Evolutionary conservation across 192 early-diverging fungal genomes (phyloP).

Genomic region (Coemansia aciculifera): DNA sequence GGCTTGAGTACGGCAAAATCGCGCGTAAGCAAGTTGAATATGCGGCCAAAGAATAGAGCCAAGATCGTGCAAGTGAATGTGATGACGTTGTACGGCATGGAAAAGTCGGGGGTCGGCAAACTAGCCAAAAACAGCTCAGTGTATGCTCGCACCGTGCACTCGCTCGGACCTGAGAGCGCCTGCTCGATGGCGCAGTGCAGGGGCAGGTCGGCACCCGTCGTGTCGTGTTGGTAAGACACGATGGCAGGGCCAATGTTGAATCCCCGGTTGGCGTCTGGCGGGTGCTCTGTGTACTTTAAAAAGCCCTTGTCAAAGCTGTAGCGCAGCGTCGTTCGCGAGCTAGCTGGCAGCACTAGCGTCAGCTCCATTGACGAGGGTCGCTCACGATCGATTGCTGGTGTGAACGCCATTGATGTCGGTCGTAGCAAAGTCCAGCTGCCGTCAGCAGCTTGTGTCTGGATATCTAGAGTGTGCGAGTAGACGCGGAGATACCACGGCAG

Average conservation of each 20-base stretch:
- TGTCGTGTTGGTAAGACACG: conserved; percentile 40
- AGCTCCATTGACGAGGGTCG: conserved; percentile 83
- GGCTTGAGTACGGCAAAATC: conserved; percentile 55
- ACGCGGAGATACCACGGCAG: conserved; percentile 92
- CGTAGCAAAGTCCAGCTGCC: conserved; percentile 4
- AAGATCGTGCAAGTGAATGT: conserved; percentile 95
- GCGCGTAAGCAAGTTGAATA: conserved; percentile 82
- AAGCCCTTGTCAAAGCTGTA: conserved; percentile 91
- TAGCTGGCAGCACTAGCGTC: conserved; percentile 64
- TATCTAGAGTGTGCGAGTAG: conserved; percentile 84
- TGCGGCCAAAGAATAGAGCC: conserved; percentile 92
- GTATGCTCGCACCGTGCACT: conserved; percentile 62
- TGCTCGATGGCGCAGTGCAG: conserved; percentile 6
- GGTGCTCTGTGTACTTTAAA: conserved; percentile 93
- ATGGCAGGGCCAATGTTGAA: conserved; percentile 86
- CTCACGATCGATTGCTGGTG: conserved; percentile 76
- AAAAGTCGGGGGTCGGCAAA: conserved; percentile 95
- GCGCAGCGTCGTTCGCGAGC: conserved; percentile 65
- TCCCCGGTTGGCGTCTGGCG: conserved; percentile 94
- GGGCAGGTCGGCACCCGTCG: conserved; percentile 13
- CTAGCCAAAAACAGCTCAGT: conserved; percentile 85
- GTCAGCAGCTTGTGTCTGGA: conserved; percentile 28
- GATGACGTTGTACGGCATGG: conserved; percentile 99
- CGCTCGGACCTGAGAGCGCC: conserved; percentile 12
- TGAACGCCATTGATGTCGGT: conserved; percentile 48